These are phyloP conservation scores for Cyberlindnera nakhonratchasimensis DNA, from an alignment of 805 yeast species.

Conservation along the genomic window DNA sequence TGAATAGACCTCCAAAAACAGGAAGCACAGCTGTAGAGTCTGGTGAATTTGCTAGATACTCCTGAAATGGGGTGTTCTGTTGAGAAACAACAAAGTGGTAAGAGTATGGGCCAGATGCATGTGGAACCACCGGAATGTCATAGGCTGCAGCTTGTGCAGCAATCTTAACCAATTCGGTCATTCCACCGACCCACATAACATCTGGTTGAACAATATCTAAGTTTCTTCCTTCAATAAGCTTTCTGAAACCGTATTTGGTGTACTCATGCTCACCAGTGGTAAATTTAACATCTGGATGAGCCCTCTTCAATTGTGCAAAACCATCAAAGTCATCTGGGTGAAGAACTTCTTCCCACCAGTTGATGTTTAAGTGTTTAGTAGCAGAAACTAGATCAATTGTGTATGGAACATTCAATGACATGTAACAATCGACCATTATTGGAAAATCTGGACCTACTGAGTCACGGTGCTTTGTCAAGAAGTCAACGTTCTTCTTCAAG, in stretches of 20 bases:
- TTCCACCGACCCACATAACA: constrained; percentile 53
- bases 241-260: constrained; percentile 48
- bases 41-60: constrained; percentile 48
- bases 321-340: constrained; percentile 53
- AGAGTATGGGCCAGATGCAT: constrained; percentile 52
- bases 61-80: constrained; percentile 50
- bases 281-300: constrained; percentile 45
- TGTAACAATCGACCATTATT: constrained; percentile 51
- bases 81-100: constrained; percentile 49
- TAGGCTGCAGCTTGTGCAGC: constrained; percentile 50
- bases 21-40: constrained; percentile 43
- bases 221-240: constrained; percentile 47
- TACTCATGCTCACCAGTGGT: constrained; percentile 54
- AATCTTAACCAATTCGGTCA: constrained; percentile 45
- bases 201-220: constrained; percentile 49
- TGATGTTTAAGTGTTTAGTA: constrained; percentile 43
- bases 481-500: constrained; percentile 42
- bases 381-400: constrained; percentile 43
- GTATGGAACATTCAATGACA: constrained; percentile 47
- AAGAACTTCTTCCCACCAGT: constrained; percentile 51
- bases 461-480: constrained; percentile 41
- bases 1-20: constrained; percentile 44
- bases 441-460: constrained; percentile 51
- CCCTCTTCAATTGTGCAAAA: constrained; percentile 42
- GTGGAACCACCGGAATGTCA: constrained; percentile 51